These are phyloP conservation scores for Umbelopsis sp. DNA, from an alignment of 192 early-diverging fungal species.

Conservation along the genomic window DNA sequence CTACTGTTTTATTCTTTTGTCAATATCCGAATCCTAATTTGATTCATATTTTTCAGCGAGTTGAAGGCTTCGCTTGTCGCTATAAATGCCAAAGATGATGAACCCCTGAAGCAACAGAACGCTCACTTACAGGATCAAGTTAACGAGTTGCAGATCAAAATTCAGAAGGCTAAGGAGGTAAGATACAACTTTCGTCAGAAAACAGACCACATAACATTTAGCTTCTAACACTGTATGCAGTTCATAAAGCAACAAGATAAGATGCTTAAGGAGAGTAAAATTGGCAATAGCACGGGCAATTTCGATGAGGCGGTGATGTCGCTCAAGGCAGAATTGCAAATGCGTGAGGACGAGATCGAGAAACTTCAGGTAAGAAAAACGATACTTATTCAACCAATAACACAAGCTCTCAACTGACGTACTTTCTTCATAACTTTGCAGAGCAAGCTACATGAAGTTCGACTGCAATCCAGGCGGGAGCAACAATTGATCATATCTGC, in stretches of 20 bases:
- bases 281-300: constrained; percentile 27
- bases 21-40: constrained; percentile 27
- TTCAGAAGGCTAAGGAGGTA: constrained; percentile 40
- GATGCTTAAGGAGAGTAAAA: constrained; percentile 38
- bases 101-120: constrained; percentile 57
- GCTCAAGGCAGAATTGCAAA: constrained; percentile 47
- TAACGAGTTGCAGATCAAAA: constrained; percentile 32
- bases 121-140: constrained; percentile 46
- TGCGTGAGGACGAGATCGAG: constrained; percentile 50
- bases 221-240: not conserved
- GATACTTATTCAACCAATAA: too few relatives aligned
- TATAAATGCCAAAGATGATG: constrained; percentile 57
- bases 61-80: constrained; percentile 22
- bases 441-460: constrained; percentile 73
- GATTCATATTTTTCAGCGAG: not conserved
- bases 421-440: constrained; percentile 23
- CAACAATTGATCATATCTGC: constrained; percentile 83
- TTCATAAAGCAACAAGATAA: constrained; percentile 45
- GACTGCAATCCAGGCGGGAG: constrained; percentile 74
- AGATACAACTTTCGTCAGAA: not conserved
- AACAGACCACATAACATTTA: not conserved
- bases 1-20: constrained; percentile 44
- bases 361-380: constrained; percentile 28
- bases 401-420: too few relatives aligned
- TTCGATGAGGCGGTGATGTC: constrained; percentile 64